A percentile compares a stretch with the other conserved stretches of the same genome.
phyloP scores from a whole-genome alignment of 345 rosid species.

The Citrus mangshanensis region DNA sequence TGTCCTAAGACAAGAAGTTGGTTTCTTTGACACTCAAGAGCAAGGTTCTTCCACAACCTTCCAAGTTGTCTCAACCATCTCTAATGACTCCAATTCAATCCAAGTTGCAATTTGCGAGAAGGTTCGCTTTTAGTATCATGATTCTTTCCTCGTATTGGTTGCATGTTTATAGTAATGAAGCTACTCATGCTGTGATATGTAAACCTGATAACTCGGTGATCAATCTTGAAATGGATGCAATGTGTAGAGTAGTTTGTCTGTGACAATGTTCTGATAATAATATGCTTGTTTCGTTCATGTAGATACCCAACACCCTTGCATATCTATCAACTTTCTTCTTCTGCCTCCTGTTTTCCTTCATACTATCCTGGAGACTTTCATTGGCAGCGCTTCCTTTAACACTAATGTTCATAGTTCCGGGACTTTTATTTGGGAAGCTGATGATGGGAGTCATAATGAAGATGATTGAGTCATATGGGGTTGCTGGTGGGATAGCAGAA shows the following conservation, averaged over 20 bases:
- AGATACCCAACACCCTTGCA: slow-evolving; percentile 60
- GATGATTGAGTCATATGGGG: slow-evolving; percentile 54
- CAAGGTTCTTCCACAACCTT: slow-evolving; percentile 57
- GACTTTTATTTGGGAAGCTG: slow-evolving; percentile 56
- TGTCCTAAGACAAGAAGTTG: slow-evolving; percentile 64
- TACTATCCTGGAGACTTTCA: slow-evolving; percentile 59
- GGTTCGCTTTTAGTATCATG: slow-evolving; percentile 27
- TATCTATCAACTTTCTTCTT: slow-evolving; percentile 48
- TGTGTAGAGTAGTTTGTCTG: background rate
- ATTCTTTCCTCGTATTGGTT: background rate
- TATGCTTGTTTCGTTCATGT: slow-evolving; percentile 7
- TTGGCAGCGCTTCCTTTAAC: slow-evolving; percentile 57
- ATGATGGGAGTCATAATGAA: slow-evolving; percentile 61
- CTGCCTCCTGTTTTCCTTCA: slow-evolving; percentile 47
- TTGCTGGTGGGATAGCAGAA: slow-evolving; percentile 68
- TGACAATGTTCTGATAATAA: background rate
- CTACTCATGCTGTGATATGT: background rate
- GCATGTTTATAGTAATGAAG: background rate
- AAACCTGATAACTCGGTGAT: background rate
- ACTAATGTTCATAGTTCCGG: slow-evolving; percentile 52
- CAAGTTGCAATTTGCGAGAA: slow-evolving; percentile 68
- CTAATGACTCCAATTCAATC: slow-evolving; percentile 59
- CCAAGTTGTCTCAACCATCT: slow-evolving; percentile 58
- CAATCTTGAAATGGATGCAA: background rate
- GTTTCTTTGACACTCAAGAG: slow-evolving; percentile 63